Base-by-base conservation (phyloP, 176 grass and related monocot species). In the Aegilops umbellulata region DNA sequence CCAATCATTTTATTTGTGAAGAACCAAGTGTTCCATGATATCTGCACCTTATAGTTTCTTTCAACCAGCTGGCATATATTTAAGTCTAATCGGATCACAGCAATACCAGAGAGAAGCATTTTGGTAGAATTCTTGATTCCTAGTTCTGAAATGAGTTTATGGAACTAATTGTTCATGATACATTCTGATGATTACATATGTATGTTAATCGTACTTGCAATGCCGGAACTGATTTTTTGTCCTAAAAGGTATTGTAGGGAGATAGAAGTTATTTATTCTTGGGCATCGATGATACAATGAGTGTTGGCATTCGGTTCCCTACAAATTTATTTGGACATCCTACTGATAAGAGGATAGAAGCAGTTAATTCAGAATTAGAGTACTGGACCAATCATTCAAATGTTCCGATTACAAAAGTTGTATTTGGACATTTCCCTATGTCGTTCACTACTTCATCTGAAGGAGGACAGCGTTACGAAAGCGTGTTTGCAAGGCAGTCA, bases 271-370 rank as follows among this genome's bases (percentile, higher is more conserved):
- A 94, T 75, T 39, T 93, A 60, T 98, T 98, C 69, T 24, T 98
- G 23, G 91, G 93, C 79, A 98, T 98, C 79, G 95, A 98, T 88
- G 95, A 98, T 78, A 92, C 93, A 39, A 77, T 92, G 84, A 90
- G 65, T 44, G 78, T 95, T 60, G 95, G 95, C 22, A 94, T 98
- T 86, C 95, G 90, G 26, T 89, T 78, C 58, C 95, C 95, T 58
- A 81, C 93, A 58, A 98, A 98, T 83, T 91, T 98, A 57, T 98
- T 98, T 85, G 93, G 95, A 13, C 93, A 92, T 87, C 86, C 95
- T 86, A 90, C 93, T 55, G 84, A 93, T 60, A 82, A 78, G 87
- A 92, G 83, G 65, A 86, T 93, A 67, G 69, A 91, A 44, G 35
- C 69, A 47, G 82, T 98, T 75, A 84, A 93, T 58, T 94, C 83